Percentiles rank a stretch among this genome's conserved stretches.
These are phyloP conservation scores for Lithospermum erythrorhizon DNA, from an alignment of 257 asterid genomes.

Conservation along the genomic window DNA sequence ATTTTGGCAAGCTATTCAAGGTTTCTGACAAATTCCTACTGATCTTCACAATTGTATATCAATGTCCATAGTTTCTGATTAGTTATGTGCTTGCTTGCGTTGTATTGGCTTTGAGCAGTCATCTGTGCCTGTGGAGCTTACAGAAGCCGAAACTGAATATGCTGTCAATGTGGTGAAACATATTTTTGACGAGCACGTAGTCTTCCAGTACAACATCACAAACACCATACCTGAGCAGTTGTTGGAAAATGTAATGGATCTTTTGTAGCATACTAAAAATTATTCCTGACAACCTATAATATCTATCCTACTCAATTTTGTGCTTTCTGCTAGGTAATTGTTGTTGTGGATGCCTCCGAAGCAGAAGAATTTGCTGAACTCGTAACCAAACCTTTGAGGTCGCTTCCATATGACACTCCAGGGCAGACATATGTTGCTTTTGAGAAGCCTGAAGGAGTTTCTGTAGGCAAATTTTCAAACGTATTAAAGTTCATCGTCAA, in stretches of 20 bases:
- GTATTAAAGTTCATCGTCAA: constrained; percentile 71
- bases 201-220: constrained; percentile 95
- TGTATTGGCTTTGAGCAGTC: constrained; percentile 42
- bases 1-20: constrained; percentile 94
- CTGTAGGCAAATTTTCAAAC: constrained; percentile 90
- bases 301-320: constrained; percentile 10
- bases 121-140: constrained; percentile 93
- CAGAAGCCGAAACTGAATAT: constrained; percentile 99
- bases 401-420: constrained; percentile 86
- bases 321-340: constrained; percentile 55
- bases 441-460: constrained; percentile 87
- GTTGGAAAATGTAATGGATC: constrained; percentile 63
- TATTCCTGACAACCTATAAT: constrained; percentile 4
- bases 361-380: constrained; percentile 93
- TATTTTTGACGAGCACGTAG: constrained; percentile 76
- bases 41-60: neutral
- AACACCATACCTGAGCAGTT: constrained; percentile 92
- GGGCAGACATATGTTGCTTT: constrained; percentile 89
- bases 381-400: constrained; percentile 63
- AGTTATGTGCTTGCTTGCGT: constrained; percentile 7
- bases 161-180: constrained; percentile 96
- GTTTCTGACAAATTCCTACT: constrained; percentile 23
- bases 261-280: constrained; percentile 2
- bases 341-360: constrained; percentile 90
- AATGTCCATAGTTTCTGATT: constrained; percentile 10